Conservation (phyloP, 208 protist genomes). For the Phytomonas francai region DNA sequence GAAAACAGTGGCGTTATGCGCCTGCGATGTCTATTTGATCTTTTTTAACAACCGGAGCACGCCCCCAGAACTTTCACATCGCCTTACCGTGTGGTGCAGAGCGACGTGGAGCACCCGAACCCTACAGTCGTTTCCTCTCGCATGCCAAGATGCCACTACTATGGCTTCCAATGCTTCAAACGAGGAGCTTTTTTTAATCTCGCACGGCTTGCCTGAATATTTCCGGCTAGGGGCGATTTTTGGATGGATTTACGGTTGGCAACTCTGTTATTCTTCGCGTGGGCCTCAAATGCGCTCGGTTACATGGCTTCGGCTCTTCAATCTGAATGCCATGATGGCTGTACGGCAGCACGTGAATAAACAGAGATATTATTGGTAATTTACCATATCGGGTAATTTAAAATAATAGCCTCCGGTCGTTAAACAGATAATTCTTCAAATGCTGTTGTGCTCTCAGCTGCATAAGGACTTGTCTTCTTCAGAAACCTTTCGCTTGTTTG, state of each 20-base stretch:
- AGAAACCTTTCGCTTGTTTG: background rate
- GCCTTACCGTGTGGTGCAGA: background rate
- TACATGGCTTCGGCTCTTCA: constrained; percentile 45
- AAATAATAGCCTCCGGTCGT: background rate
- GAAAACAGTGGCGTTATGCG: background rate
- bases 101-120: background rate
- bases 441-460: background rate
- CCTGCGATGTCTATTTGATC: background rate
- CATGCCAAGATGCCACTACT: background rate
- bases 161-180: background rate
- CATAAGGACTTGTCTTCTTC: background rate
- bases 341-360: background rate
- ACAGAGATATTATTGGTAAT: background rate
- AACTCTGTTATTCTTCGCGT: constrained; percentile 46
- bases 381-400: background rate
- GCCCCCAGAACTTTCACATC: background rate
- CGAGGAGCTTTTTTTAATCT: constrained; percentile 58
- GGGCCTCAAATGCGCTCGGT: constrained; percentile 37
- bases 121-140: background rate
- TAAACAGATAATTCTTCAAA: background rate
- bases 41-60: background rate
- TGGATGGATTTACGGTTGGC: constrained; percentile 75
- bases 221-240: constrained; percentile 44
- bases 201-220: constrained; percentile 44
- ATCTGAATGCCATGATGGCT: background rate